Conservation (phyloP, 768 basidiomycete genomes). For the Tulasnella sp. region DNA sequence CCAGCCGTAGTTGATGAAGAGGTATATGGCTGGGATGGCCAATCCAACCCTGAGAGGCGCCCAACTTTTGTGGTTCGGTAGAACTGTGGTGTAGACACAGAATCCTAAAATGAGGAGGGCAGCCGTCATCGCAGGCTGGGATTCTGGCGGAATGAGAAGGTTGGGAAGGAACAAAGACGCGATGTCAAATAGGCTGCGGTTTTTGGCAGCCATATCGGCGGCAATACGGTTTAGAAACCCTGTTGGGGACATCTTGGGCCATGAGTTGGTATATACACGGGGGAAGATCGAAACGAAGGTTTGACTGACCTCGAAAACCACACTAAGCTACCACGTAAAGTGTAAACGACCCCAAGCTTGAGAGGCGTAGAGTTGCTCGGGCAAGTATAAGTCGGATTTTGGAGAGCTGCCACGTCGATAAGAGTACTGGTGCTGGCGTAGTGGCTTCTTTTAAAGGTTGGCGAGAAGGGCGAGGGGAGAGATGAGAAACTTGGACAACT, state of each 20-base stretch:
- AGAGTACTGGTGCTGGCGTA: not conserved
- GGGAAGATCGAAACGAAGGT: not conserved
- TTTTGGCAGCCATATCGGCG: not conserved
- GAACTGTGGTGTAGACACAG: constrained; percentile 14
- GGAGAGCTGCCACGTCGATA: not conserved
- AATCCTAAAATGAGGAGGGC: not conserved
- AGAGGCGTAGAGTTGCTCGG: not conserved
- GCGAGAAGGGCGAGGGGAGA: not conserved
- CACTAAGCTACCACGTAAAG: not conserved
- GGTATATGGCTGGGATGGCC: constrained; percentile 18
- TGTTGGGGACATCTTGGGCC: not conserved
- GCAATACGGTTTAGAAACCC: not conserved
- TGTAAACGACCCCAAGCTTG: not conserved
- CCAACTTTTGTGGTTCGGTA: not conserved
- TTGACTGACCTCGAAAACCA: not conserved
- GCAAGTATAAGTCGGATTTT: not conserved
- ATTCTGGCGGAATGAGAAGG: not conserved
- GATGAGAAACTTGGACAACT: not conserved
- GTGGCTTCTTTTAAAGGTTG: not conserved
- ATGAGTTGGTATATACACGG: not conserved
- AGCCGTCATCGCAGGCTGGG: not conserved
- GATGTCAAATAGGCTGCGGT: not conserved
- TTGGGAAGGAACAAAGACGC: not conserved
- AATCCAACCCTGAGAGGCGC: constrained; percentile 6
- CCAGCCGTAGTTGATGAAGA: constrained; percentile 9